These are phyloP conservation scores for Penicillium salamii DNA, from an alignment of 495 filamentous ascomycete species.

Conservation along the genomic window DNA sequence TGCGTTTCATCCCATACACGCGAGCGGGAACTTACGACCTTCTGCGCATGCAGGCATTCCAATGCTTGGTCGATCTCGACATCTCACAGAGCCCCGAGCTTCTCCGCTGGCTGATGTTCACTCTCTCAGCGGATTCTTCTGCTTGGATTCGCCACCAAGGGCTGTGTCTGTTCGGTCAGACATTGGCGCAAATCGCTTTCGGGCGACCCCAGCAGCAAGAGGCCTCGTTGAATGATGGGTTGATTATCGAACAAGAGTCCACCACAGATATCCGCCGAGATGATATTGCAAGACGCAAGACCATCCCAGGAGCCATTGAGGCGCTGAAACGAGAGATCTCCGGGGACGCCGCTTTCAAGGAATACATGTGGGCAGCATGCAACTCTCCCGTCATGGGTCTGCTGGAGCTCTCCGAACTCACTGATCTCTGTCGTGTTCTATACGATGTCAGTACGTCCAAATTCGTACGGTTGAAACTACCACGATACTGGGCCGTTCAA, in stretches of 20 bases:
- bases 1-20: constrained; percentile 78
- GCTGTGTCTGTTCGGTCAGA: constrained; percentile 63
- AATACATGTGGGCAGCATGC: constrained; percentile 75
- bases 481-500: constrained; percentile 66
- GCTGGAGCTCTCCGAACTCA: constrained; percentile 70
- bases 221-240: constrained; percentile 46
- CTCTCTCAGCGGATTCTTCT: constrained; percentile 74
- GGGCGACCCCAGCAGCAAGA: constrained; percentile 49
- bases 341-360: constrained; percentile 57
- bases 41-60: constrained; percentile 80
- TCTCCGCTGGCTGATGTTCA: constrained; percentile 65
- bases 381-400: constrained; percentile 63
- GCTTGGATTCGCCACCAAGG: constrained; percentile 73
- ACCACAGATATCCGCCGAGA: constrained; percentile 65
- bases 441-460: constrained; percentile 65
- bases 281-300: constrained; percentile 67
- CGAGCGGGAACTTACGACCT: constrained; percentile 72
- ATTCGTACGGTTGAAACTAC: constrained; percentile 61
- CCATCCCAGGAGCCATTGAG: constrained; percentile 70
- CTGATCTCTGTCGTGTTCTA: constrained; percentile 72
- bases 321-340: constrained; percentile 72
- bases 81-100: constrained; percentile 60
- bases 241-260: constrained; percentile 79
- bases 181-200: constrained; percentile 77
- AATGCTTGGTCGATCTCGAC: constrained; percentile 76